A percentile compares a stretch with the other conserved stretches of the same genome.
These are phyloP conservation scores for Fusarium nodosum DNA, from an alignment of 2,329 filamentous ascomycete genomes.

Conservation along the genomic window DNA sequence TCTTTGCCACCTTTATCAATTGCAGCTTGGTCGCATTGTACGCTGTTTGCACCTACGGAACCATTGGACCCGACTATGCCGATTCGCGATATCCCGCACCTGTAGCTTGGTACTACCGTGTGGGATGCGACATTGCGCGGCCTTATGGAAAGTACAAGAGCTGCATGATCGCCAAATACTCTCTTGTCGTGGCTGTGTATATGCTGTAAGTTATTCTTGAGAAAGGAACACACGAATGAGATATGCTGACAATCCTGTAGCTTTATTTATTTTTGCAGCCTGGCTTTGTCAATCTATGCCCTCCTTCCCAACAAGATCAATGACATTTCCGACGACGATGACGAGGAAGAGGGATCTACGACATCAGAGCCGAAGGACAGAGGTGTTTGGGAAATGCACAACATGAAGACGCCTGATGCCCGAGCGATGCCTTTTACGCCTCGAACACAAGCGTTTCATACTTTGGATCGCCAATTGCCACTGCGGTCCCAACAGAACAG, in stretches of 20 bases:
- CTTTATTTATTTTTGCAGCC: slow-evolving; percentile 70
- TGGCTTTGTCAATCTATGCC: slow-evolving; percentile 70
- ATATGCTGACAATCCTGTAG: slow-evolving; percentile 54
- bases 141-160: slow-evolving; percentile 66
- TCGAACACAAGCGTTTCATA: slow-evolving; percentile 76
- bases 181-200: slow-evolving; percentile 73
- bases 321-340: slow-evolving; percentile 60
- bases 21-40: slow-evolving; percentile 71
- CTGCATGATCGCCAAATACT: slow-evolving; percentile 77
- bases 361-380: slow-evolving; percentile 57
- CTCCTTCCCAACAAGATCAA: slow-evolving; percentile 69
- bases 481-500: slow-evolving; percentile 57
- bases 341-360: slow-evolving; percentile 57
- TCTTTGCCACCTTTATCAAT: slow-evolving; percentile 72
- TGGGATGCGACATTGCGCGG: slow-evolving; percentile 74
- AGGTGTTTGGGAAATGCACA: slow-evolving; percentile 70
- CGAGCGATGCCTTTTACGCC: slow-evolving; percentile 69
- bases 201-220: slow-evolving; percentile 72
- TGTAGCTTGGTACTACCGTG: slow-evolving; percentile 80
- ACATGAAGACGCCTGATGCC: slow-evolving; percentile 57
- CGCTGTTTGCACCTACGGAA: slow-evolving; percentile 75
- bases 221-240: neutral
- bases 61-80: slow-evolving; percentile 79
- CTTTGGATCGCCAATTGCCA: slow-evolving; percentile 70
- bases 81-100: slow-evolving; percentile 73